Evolutionary conservation across 768 basidiomycete species (phyloP), one percentile per base, ranked within the genome.

Genomic region (Piloderma croceum): DNA sequence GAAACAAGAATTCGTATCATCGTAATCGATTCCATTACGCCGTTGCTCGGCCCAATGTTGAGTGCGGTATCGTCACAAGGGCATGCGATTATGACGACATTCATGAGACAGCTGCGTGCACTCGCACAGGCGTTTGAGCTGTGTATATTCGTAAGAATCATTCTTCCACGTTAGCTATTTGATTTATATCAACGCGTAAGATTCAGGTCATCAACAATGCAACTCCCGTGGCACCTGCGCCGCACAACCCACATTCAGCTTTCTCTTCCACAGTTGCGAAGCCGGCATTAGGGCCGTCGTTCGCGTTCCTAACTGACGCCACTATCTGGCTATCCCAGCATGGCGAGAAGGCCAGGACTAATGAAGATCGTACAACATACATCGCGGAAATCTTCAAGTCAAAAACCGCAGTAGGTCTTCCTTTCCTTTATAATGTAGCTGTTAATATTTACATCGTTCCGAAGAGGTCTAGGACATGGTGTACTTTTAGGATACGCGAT

Each of bases 241-340:
- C 62, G 47, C 43, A 47, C 41, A 63, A 70, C 40, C 56, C 63
- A 7, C 15, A 47, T 31, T 62, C 68, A 1, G 54, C 47, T 9
- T 69, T 67, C 24, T 41, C 61, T 37, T 59, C 57, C 4, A 63
- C 60, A 1, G 62, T 56, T 6, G 67, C 75, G 42, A 87, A 83
- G 51, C 84, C 85, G 4, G 82, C 83, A 1, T 65, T 90, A 11
- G 87, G 86, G 0, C 79, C 85, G 1, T 81, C 84, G 1, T 90
- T 89, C 45, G 66, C 79, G 6, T 83, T 76, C 57, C 60, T 86
- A 56, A 74, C 78, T 2, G 87, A 89, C 50, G 77, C 74, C 12
- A 83, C 81, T 0, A 48, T 90, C n/a, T 89, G 85, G 85, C 63
- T 87, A 7, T 65, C 72, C 7, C 60, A 49, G 23, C 49, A 46